Percentiles rank a stretch among this genome's conserved stretches.
Evolutionary conservation across 495 filamentous ascomycete genomes (phyloP).

Genomic region (Hypoxylon lienhwacheense): DNA sequence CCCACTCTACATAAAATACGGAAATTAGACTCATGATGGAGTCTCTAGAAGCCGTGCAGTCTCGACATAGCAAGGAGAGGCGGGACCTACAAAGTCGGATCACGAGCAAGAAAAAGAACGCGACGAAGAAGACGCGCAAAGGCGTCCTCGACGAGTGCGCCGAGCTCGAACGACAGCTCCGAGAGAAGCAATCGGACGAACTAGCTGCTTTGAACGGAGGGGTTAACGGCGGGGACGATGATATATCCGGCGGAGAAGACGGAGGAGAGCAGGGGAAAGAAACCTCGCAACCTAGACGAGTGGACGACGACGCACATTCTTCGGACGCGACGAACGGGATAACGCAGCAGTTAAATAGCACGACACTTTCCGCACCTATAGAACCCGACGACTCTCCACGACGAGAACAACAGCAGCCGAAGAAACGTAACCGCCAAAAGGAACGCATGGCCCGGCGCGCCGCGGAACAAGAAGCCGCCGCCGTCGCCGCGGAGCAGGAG

Average conservation of each 20-base stretch:
- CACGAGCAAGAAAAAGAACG: conserved; percentile 92
- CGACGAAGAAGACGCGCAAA: conserved; percentile 94
- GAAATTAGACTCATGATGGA: conserved; percentile 32
- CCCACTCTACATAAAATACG: background rate
- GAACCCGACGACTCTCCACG: conserved; percentile 13
- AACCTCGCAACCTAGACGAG: conserved; percentile 24
- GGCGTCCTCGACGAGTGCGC: conserved; percentile 84
- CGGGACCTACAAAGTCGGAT: conserved; percentile 80
- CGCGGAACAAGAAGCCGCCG: conserved; percentile 73
- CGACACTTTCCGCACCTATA: conserved; percentile 17
- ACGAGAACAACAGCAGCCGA: conserved; percentile 39
- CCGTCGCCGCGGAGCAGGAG: conserved; percentile 69
- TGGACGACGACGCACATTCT: conserved; percentile 9
- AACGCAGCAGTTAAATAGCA: conserved; percentile 19
- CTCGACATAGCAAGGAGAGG: conserved; percentile 84
- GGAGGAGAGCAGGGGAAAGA: conserved; percentile 30
- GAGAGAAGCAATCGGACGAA: conserved; percentile 68
- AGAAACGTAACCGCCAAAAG: conserved; percentile 89
- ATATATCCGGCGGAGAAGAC: conserved; percentile 12
- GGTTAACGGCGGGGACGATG: conserved; percentile 1
- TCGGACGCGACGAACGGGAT: conserved; percentile 22
- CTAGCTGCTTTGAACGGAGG: conserved; percentile 58
- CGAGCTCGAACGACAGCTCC: conserved; percentile 67
- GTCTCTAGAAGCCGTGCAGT: conserved; percentile 71
- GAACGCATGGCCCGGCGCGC: conserved; percentile 85